Evolutionary conservation across 768 basidiomycete genomes (phyloP).

Genomic region (Hericium coralloides): DNA sequence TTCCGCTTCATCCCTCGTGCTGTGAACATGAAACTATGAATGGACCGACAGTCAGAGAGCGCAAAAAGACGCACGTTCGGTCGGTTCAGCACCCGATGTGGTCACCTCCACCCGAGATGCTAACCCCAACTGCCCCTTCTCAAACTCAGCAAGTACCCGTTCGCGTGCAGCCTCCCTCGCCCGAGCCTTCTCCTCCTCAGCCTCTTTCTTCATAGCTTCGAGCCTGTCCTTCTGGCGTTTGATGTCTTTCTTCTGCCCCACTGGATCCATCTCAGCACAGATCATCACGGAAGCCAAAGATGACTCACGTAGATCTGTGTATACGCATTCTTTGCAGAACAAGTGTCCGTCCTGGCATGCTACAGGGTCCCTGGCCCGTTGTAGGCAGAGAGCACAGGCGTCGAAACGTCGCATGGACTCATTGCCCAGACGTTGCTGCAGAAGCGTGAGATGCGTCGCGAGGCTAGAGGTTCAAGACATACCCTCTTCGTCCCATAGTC

Average conservation of each 20-base stretch:
- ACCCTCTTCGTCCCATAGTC: slow-evolving; percentile 80
- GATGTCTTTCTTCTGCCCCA: slow-evolving; percentile 87
- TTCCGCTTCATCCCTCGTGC: slow-evolving; percentile 71
- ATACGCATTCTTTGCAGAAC: slow-evolving; percentile 93
- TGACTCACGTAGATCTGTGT: slow-evolving; percentile 69
- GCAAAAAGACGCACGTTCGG: slow-evolving; percentile 28
- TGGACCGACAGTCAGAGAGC: not conserved
- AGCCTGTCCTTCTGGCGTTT: slow-evolving; percentile 82
- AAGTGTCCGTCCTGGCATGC: slow-evolving; percentile 82
- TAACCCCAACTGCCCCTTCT: slow-evolving; percentile 73
- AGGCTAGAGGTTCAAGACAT: slow-evolving; percentile 15
- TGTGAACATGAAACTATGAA: slow-evolving; percentile 15
- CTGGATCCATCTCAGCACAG: slow-evolving; percentile 27
- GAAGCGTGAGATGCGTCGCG: not conserved
- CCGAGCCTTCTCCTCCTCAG: slow-evolving; percentile 67
- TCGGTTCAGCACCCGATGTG: slow-evolving; percentile 29
- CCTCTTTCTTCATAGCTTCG: slow-evolving; percentile 65
- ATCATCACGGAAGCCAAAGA: not conserved
- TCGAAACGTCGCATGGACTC: slow-evolving; percentile 92
- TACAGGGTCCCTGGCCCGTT: slow-evolving; percentile 74
- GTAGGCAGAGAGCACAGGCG: slow-evolving; percentile 83
- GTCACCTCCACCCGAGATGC: slow-evolving; percentile 35
- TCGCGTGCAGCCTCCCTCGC: slow-evolving; percentile 73
- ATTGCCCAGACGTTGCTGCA: slow-evolving; percentile 74
- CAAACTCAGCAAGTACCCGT: slow-evolving; percentile 85